A percentile compares a stretch with the other conserved stretches of the same genome.
These are phyloP conservation scores for Brassica nigra DNA, from an alignment of 345 rosid species.

Conservation along the genomic window DNA sequence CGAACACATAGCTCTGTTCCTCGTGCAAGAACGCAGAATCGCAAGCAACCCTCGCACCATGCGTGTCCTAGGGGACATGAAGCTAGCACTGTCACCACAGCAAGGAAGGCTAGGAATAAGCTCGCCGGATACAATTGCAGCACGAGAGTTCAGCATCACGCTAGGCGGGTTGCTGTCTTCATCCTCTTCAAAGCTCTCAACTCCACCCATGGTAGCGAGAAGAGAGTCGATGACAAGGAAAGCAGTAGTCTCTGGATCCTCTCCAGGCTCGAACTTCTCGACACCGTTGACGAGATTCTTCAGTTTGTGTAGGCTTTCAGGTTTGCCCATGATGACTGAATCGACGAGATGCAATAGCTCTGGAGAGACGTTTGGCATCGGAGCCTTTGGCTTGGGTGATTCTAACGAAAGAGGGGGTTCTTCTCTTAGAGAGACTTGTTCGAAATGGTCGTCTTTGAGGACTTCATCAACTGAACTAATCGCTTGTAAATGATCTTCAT, in stretches of 20 bases:
- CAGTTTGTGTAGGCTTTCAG: slow-evolving; percentile 80
- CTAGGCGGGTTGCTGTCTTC: slow-evolving; percentile 93
- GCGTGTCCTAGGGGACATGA: slow-evolving; percentile 91
- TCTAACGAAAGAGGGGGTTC: background rate
- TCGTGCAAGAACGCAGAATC: slow-evolving; percentile 87
- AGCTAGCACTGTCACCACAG: slow-evolving; percentile 57
- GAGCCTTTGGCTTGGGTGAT: slow-evolving; percentile 60
- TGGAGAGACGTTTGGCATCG: slow-evolving; percentile 90
- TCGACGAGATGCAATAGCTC: slow-evolving; percentile 95
- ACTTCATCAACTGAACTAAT: slow-evolving; percentile 43
- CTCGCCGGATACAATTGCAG: slow-evolving; percentile 92
- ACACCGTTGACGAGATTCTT: slow-evolving; percentile 78
- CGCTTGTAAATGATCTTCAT: slow-evolving; percentile 28
- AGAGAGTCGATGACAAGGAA: slow-evolving; percentile 89
- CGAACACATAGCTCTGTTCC: slow-evolving; percentile 98
- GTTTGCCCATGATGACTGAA: slow-evolving; percentile 98
- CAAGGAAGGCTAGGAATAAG: slow-evolving; percentile 87
- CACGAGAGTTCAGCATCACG: slow-evolving; percentile 95
- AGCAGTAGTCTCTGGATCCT: slow-evolving; percentile 72
- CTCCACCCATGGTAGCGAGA: slow-evolving; percentile 98
- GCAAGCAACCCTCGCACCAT: slow-evolving; percentile 92
- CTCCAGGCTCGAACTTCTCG: slow-evolving; percentile 74
- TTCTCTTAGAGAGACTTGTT: slow-evolving; percentile 63
- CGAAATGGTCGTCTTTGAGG: slow-evolving; percentile 71
- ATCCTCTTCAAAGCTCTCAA: slow-evolving; percentile 95